Base-by-base conservation (phyloP, 257 asterid species). In the Paulownia fortunei region DNA sequence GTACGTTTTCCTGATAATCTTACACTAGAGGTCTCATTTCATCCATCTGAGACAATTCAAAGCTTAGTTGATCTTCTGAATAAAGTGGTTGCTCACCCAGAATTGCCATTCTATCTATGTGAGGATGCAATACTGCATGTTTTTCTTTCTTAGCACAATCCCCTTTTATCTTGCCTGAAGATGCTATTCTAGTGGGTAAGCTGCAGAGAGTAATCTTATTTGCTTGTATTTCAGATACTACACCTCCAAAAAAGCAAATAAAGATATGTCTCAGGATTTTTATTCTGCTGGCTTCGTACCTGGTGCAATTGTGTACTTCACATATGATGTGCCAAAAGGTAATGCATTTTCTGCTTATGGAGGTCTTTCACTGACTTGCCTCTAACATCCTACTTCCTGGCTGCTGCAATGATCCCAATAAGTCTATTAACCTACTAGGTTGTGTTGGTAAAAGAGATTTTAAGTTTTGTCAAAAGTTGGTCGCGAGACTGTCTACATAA, bases 251-350 rank as follows among this genome's bases (percentile, higher is more conserved):
- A 86, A 90, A 89, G 92, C 89, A 83, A 82, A 51, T 96, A 81
- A 90, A 88, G 96, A 93, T 79, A 61, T 79, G 63, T 86, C 93
- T 5, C 96, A 86, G 85, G 95, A 93, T 83, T 87, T 93, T 49
- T 93, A 88, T 64, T 82, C 99, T 77, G 95, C 93, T 81, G 97
- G 97, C 69, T 96, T 96, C 74, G 80, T 89, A 55, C 98, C 98
- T 8, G 99, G 98, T 76, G 97, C 99, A 69, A 88, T 96, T 64
- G 96, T 96, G 78, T 96, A 96, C 86, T 96, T 93, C 55, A 84
- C 97, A 3, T 81, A 85, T 61, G 89, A 92, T 75, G 78, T 72
- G 15, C 89, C 92, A 72, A 85, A 87, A 84, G 99, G 98, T 93
- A 84, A 68, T 67, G 49, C 21, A 46, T 51, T 32, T 67, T 77